A percentile compares a stretch with the other conserved stretches of the same genome.
phyloP scores from a whole-genome alignment of 192 early-diverging fungal genomes.

The Umbelopsis sp. region DNA sequence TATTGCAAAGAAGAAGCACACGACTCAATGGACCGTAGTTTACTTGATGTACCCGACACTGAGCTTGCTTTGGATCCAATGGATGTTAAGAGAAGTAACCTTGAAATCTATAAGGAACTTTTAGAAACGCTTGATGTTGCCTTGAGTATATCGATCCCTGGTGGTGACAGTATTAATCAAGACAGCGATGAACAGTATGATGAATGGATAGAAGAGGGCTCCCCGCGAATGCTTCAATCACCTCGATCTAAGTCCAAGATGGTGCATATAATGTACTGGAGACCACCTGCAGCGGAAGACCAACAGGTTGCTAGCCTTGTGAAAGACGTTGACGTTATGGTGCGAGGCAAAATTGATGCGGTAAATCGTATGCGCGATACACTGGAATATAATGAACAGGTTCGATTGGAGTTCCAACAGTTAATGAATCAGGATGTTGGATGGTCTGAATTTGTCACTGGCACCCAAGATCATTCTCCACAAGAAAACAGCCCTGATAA shows the following conservation, averaged over 20 bases:
- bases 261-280: slow-evolving; percentile 51
- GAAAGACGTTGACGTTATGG: slow-evolving; percentile 27
- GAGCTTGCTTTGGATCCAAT: slow-evolving; percentile 3
- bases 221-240: slow-evolving; percentile 35
- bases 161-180: slow-evolving; percentile 23
- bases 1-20: not conserved
- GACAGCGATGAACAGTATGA: slow-evolving; percentile 18
- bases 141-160: slow-evolving; percentile 50
- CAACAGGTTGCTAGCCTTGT: slow-evolving; percentile 16
- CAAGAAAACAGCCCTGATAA: not conserved
- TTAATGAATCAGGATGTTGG: slow-evolving; percentile 18
- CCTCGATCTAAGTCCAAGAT: slow-evolving; percentile 56
- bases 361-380: slow-evolving; percentile 46
- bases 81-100: not conserved
- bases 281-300: slow-evolving; percentile 40
- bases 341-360: slow-evolving; percentile 30
- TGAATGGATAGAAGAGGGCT: not conserved
- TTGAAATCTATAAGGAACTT: slow-evolving; percentile 40
- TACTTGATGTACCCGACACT: slow-evolving; percentile 3
- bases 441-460: slow-evolving; percentile 38
- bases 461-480: not conserved
- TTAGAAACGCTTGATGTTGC: slow-evolving; percentile 49
- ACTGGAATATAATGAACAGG: slow-evolving; percentile 34
- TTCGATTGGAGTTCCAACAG: slow-evolving; percentile 31
- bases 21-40: not conserved